Evolutionary conservation across 495 filamentous ascomycete species (phyloP), one percentile per base, ranked within the genome.

Genomic region (Parathielavia hyrcaniae): DNA sequence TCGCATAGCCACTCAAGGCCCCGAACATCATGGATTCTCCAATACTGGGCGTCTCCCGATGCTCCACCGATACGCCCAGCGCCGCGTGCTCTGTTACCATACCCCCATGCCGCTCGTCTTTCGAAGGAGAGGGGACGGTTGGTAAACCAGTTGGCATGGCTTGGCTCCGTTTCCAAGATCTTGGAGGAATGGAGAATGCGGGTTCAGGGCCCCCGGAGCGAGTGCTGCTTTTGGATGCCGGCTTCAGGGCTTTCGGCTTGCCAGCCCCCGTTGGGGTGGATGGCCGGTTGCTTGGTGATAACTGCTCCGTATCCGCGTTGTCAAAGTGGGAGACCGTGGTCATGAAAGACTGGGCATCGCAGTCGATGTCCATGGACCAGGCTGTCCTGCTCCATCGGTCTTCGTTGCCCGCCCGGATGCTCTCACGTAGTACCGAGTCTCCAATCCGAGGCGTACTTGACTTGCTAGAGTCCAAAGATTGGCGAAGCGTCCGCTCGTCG

Each of bases 321-420:
- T 67, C 68, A 16, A 64, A 20, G 30, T 61, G 53, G 13, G 56
- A 63, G 36, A 65, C 39, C 2, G 58, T 61, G 16, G 61, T 64
- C 9, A 61, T 59, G 35, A 64, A 67, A 9, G 69, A 60, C 20
- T 71, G 64, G 7, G 63, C 53, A 16, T 74, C 73, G 35, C 64
- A 57, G 30, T 73, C 73, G 20, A 71, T 55, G n/a, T 73, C 71
- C 49, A 70, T 57, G 3, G 71, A 63, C 30, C 69, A 32, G 10
- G 67, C 68, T 20, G 64, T 68, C 19, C 67, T 68, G 35, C 67
- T 75, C 72, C 72, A 74, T 13, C 59, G 59, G 17, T 73, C 69
- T 23, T 71, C 70, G n/a, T 61, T 58, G 12, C 40, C 13, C 47
- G 61, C 54, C 2, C 60, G 47, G 5, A 19, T 34, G 26, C 16